These are phyloP conservation scores for Podaxis mareebaensis DNA, from an alignment of 768 basidiomycete genomes.

Conservation along the genomic window DNA sequence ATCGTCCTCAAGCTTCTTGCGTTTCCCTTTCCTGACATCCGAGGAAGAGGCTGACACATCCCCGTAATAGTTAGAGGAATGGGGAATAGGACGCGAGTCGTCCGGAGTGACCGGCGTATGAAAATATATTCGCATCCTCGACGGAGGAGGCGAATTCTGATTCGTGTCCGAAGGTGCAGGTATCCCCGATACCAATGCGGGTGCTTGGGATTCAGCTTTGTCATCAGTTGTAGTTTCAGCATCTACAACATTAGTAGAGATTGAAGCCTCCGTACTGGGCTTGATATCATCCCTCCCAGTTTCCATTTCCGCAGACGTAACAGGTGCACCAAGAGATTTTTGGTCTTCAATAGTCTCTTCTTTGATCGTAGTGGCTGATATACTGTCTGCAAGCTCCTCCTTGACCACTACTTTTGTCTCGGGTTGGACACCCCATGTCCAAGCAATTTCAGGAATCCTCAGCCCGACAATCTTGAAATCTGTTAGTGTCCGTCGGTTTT, in stretches of 20 bases:
- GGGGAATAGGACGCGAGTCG: conserved; percentile 75
- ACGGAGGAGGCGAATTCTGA: conserved; percentile 55
- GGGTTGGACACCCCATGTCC: conserved; percentile 82
- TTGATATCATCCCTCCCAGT: conserved; percentile 30
- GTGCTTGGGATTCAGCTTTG: conserved; percentile 19
- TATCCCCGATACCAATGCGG: conserved; percentile 25
- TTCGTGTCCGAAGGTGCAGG: conserved; percentile 32
- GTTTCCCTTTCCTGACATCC: conserved; percentile 76
- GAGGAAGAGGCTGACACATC: conserved; percentile 37
- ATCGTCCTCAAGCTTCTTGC: conserved; percentile 89
- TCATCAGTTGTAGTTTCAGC: conserved; percentile 30
- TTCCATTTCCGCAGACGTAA: conserved; percentile 23
- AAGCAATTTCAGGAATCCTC: conserved; percentile 77
- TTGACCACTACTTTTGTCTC: conserved; percentile 20
- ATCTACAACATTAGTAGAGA: conserved; percentile 25
- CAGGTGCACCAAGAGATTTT: conserved; percentile 18
- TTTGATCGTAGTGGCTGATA: conserved; percentile 31
- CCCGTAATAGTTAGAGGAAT: conserved; percentile 50
- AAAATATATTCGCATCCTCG: conserved; percentile 89
- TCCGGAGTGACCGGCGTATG: conserved; percentile 85
- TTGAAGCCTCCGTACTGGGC: conserved; percentile 28
- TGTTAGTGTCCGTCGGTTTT: conserved; percentile 89
- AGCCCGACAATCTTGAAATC: conserved; percentile 97
- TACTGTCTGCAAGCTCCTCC: conserved; percentile 9
- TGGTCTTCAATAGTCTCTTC: conserved; percentile 26